Evolutionary conservation across 495 filamentous ascomycete species (phyloP), one percentile per base, ranked within the genome.

Genomic region (Thermochaetoides thermophila): DNA sequence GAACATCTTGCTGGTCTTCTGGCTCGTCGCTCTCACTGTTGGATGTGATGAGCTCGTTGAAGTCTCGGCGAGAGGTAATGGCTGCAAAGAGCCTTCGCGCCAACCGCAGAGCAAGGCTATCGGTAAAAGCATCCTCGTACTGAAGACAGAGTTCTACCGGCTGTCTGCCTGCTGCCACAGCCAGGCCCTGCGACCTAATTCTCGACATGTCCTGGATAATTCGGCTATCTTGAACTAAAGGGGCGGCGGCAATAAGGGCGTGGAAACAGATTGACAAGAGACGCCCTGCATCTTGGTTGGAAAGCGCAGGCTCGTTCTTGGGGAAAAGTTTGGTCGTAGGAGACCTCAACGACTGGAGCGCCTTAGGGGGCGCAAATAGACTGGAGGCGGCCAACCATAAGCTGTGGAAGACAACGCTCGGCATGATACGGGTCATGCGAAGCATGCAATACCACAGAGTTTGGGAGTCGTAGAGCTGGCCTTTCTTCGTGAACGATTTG

Each of bases 351-450:
- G 45, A 45, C 40, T 64, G 56, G 10, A 83, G 60, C 13, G 67
- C 53, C 31, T 61, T 63, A 2, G 80, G 78, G 0, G 76, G 73
- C 16, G 66, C 59, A 46, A 84, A 87, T 9, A 87, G 54, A 22
- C 65, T 59, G 15, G 73, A 73, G n/a, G 76, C 50, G 6, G 77
- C 69, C 46, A 64, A 65, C 83, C 84, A 91, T 4, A 93, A 55
- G 38, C 78, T 84, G 43, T 85, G 69, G 31, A 84, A 74, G 0
- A 83, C 66, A 34, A 84, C 53, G 26, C 48, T 66, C 20, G 59
- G 69, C 10, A 51, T 61, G 31, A 56, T 52, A 32, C 56, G 61
- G 24, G 62, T 75, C 46, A 67, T 45, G 36, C 57, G 58, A 24
- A 66, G 38, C 64, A 69, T 69, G 33, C 59, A 61, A 34, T 63